Evolutionary conservation across 768 basidiomycete species (phyloP), one percentile per base, ranked within the genome.

Genomic region (Ramaria rubella): DNA sequence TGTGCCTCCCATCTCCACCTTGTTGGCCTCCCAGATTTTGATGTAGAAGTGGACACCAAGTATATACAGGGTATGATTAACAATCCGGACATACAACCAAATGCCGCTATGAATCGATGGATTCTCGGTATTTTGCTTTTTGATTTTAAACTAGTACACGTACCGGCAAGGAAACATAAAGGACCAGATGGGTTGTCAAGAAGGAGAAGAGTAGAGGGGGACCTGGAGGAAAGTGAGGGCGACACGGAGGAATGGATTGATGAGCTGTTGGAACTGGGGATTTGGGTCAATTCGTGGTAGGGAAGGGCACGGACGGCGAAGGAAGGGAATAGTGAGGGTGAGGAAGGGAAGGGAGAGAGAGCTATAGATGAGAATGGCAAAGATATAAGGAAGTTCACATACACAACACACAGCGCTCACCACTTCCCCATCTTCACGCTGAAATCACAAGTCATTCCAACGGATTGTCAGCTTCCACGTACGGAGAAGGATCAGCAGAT

Each of bases 21-120:
- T 3, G 58, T 72, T 12, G 63, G 73, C 0, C 45, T 73, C 0
- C 26, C 49, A 3, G 66, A 67, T 21, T 58, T 70, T 4, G 52
- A 57, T 0, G 63, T 72, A 0, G 68, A 74, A 53, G 31, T 64
- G 36, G 34, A 73, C 26, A 64, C 69, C 0, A 67, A 66, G 14
- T 73, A 68, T 43, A 64, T 73, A 15, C 68, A 68, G 36, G 69
- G 70, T 0, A 76, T 75, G 73, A 52, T 76, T 0, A 70, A 70
- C 26, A 70, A 73, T 30, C 73, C 72, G 0, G 71, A 74, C 24
- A 58, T 72, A 0, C 67, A 70, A 3, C 74, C 74, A 0, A 73
- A 66, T 31, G 67, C 71, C 2, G 58, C 68, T 0, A 67, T 75
- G 2, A 77, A 77, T 42, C 49, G 71, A 7, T 78, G 77, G 77